phyloP scores from a whole-genome alignment of 2,329 filamentous ascomycete species.

The Penicillium glabrum region DNA sequence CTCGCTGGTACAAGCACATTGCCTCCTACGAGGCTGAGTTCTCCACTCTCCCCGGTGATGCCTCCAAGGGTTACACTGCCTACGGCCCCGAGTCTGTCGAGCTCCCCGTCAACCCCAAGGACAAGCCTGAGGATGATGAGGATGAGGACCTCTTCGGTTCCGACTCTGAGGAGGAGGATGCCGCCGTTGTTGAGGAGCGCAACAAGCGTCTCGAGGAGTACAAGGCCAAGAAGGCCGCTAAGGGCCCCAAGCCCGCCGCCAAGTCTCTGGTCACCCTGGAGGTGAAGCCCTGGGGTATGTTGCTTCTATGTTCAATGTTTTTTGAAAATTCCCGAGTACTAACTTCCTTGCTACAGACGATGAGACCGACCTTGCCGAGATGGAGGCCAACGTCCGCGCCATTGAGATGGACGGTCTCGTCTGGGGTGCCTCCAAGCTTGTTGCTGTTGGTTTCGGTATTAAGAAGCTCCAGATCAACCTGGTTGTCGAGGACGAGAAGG shows the following conservation, averaged over 20 bases:
- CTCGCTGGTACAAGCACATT: constrained; percentile 99
- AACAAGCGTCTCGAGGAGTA: constrained; percentile 92
- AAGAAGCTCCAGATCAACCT: constrained; percentile 99
- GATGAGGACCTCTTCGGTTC: constrained; percentile 92
- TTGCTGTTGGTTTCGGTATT: constrained; percentile 93
- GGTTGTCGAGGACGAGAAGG: constrained; percentile 95
- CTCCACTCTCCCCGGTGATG: constrained; percentile 83
- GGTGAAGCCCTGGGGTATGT: constrained; percentile 98
- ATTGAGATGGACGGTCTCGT: constrained; percentile 93
- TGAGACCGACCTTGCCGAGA: constrained; percentile 83
- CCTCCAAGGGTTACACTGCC: constrained; percentile 80
- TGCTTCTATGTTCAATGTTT: neutral
- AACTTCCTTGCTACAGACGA: constrained; percentile 60
- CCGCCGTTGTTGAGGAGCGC: constrained; percentile 77
- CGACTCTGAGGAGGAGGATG: constrained; percentile 92
- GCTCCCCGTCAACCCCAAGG: constrained; percentile 80
- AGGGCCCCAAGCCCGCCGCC: constrained; percentile 78
- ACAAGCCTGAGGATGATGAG: constrained; percentile 76
- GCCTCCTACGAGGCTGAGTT: constrained; percentile 91
- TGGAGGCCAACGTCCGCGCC: constrained; percentile 76
- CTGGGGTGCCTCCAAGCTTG: constrained; percentile 90
- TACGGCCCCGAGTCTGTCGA: constrained; percentile 84
- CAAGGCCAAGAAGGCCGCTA: constrained; percentile 93
- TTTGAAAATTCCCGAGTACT: constrained; percentile 9
- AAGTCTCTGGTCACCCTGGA: constrained; percentile 97